Percentiles rank a stretch among this genome's conserved stretches.
Evolutionary conservation across 208 protist genomes (phyloP).

Genomic region (Trypanosoma lewisi): DNA sequence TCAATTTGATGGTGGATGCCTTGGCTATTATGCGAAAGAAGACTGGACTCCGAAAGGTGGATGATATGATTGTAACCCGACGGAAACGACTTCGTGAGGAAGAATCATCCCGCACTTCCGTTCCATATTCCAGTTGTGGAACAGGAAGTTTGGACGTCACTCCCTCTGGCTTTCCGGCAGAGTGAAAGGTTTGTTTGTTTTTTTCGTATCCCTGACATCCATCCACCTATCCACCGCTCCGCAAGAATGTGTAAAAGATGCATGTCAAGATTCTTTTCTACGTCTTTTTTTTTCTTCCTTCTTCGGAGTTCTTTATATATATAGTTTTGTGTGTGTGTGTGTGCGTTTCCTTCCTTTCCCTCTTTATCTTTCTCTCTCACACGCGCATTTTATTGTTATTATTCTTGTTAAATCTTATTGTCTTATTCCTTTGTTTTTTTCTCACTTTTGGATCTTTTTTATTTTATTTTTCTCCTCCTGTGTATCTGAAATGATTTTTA

Average conservation of each 20-base stretch:
- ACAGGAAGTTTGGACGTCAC: slow-evolving; percentile 21
- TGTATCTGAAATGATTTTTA: neutral
- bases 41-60: slow-evolving; percentile 54
- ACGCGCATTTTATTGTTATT: slow-evolving; percentile 1
- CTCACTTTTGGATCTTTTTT: neutral
- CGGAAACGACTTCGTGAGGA: slow-evolving; percentile 46
- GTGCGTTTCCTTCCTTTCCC: too few relatives aligned
- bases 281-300: neutral
- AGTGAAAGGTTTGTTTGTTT: slow-evolving; percentile 3
- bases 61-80: slow-evolving; percentile 59
- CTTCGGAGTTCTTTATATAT: neutral
- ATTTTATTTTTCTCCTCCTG: slow-evolving; percentile 1
- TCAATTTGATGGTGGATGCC: slow-evolving; percentile 67
- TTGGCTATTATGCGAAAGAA: slow-evolving; percentile 75
- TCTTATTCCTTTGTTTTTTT: neutral
- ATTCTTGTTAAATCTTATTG: neutral
- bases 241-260: too few relatives aligned
- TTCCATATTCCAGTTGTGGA: slow-evolving; percentile 20
- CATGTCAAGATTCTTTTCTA: too few relatives aligned
- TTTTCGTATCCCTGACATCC: neutral
- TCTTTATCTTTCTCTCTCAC: too few relatives aligned
- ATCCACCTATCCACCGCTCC: too few relatives aligned
- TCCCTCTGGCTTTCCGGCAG: slow-evolving; percentile 12
- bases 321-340: too few relatives aligned
- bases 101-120: slow-evolving; percentile 19